phyloP scores from a whole-genome alignment of 1,284 basidiomycete genomes.

The Cutaneotrichosporon sp. region DNA sequence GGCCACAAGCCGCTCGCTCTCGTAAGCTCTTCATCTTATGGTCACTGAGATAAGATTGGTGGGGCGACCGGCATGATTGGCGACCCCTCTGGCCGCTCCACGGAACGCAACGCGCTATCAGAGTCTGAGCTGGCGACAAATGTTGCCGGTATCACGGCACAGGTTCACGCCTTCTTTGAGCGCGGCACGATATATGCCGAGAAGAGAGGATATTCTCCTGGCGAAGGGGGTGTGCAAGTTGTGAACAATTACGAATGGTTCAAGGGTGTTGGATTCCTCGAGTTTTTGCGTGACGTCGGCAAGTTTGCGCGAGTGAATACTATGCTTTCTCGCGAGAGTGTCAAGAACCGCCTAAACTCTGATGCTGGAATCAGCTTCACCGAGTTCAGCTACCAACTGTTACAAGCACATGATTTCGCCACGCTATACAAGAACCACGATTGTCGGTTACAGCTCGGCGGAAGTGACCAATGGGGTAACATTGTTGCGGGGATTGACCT shows the following conservation, averaged over 20 bases:
- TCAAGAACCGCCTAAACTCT: constrained; percentile 69
- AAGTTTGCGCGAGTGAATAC: constrained; percentile 77
- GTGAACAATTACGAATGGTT: constrained; percentile 88
- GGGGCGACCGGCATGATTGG: constrained; percentile 96
- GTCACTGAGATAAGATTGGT: constrained; percentile 66
- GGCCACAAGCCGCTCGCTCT: constrained; percentile 81
- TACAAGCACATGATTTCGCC: constrained; percentile 95
- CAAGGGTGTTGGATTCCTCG: constrained; percentile 67
- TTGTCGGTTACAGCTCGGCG: constrained; percentile 89
- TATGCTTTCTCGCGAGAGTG: constrained; percentile 77
- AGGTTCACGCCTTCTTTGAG: constrained; percentile 70
- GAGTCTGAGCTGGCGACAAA: constrained; percentile 65
- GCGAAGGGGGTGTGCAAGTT: constrained; percentile 53
- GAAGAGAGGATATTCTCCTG: constrained; percentile 28
- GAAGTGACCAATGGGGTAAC: constrained; percentile 99
- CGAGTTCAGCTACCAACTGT: constrained; percentile 94
- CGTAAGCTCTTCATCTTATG: constrained; percentile 55
- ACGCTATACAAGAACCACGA: constrained; percentile 64
- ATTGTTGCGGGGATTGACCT: constrained; percentile 89
- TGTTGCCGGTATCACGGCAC: constrained; percentile 64
- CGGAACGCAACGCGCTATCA: constrained; percentile 74
- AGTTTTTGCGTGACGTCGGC: constrained; percentile 82
- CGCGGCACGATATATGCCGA: constrained; percentile 65
- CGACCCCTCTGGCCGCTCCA: constrained; percentile 86
- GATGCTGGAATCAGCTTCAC: constrained; percentile 87